Evolutionary conservation across 306 rosid genomes (phyloP), one percentile per base, ranked within the genome.

Genomic region (Prunus padus): DNA sequence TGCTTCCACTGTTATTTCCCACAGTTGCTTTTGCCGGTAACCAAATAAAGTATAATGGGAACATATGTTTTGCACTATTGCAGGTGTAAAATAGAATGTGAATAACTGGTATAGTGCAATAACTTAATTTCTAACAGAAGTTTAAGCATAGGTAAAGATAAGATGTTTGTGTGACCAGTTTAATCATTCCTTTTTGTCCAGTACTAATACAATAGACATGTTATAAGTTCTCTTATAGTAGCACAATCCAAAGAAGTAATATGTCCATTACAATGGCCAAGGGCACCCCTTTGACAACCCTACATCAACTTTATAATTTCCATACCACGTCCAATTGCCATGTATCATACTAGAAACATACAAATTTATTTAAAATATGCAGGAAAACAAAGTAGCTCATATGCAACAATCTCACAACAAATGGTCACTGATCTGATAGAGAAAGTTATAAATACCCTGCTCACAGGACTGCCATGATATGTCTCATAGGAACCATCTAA

Each of bases 401-500:
- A 50, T 50, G 56, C 56, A 2, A 13, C 56, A 50, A 18, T 50
- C 2, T 5, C 56, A 50, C n/a, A 16, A 50, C 56, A 50, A 50
- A 50, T 1, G 19, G 7, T 50, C 2, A 50, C 19, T 50, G 56
- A 50, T 50, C 22, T 50, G 19, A 50, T 50, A 16, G 19, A 15
- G 8, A 50, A 50, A 19, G 19, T 54, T 5, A 44, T 15, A 4
- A 18, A 50, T 84, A 89, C 97, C 97, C 86, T 84, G 84, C 95
- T 91, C 64, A 89, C 65, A 60, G 97, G 95, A 79, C 97, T 81
- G 12, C 97, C 97, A 62, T 16, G 64, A 77, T 89, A 91, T 44
- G 97, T 77, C 79, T 87, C 92, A 73, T 91, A 91, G 15, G 97
- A 82, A 19, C 92, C 95, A 68, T 85, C 88, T 55, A 80, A 85